Percentiles rank a stretch among this genome's conserved stretches.
These are phyloP conservation scores for Pestalotiopsis sp. DNA, from an alignment of 2,329 filamentous ascomycete genomes.

Conservation along the genomic window DNA sequence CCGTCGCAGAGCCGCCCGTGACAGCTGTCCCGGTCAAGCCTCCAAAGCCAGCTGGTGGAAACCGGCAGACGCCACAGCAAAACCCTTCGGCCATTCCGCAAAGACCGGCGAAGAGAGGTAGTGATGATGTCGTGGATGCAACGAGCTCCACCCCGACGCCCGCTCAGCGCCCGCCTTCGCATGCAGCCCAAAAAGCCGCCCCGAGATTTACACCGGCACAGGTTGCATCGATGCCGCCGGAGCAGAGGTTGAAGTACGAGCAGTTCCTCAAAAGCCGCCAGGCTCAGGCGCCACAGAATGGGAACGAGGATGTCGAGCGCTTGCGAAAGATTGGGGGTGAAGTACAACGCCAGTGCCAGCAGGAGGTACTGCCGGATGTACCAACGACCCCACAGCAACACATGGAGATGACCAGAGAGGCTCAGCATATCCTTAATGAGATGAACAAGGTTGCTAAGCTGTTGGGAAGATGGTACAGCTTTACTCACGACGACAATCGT, in stretches of 20 bases:
- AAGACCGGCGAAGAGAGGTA: slow-evolving; percentile 53
- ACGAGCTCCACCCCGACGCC: slow-evolving; percentile 23
- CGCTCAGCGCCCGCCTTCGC: slow-evolving; percentile 30
- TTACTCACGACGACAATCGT: slow-evolving; percentile 51
- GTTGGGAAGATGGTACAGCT: slow-evolving; percentile 49
- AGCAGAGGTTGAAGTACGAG: slow-evolving; percentile 49
- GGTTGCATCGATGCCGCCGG: slow-evolving; percentile 43
- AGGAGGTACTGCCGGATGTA: slow-evolving; percentile 48
- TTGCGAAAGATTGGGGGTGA: slow-evolving; percentile 34
- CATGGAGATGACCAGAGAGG: slow-evolving; percentile 45
- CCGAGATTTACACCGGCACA: slow-evolving; percentile 37
- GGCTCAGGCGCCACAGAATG: slow-evolving; percentile 15
- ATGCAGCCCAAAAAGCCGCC: slow-evolving; percentile 27
- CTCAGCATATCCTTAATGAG: slow-evolving; percentile 42
- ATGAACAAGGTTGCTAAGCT: slow-evolving; percentile 48
- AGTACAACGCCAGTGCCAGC: slow-evolving; percentile 35
- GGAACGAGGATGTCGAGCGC: slow-evolving; percentile 41
- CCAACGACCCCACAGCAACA: slow-evolving; percentile 48
- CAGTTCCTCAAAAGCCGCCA: slow-evolving; percentile 32
- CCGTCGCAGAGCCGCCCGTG: slow-evolving; percentile 20
- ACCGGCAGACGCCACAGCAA: slow-evolving; percentile 34
- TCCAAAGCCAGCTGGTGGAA: slow-evolving; percentile 33
- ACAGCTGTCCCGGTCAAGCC: slow-evolving; percentile 27
- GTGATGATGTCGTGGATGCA: slow-evolving; percentile 43
- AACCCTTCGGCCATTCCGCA: slow-evolving; percentile 40